phyloP scores from a whole-genome alignment of 2,329 filamentous ascomycete species.

The Pseudogymnoascus sp. region DNA sequence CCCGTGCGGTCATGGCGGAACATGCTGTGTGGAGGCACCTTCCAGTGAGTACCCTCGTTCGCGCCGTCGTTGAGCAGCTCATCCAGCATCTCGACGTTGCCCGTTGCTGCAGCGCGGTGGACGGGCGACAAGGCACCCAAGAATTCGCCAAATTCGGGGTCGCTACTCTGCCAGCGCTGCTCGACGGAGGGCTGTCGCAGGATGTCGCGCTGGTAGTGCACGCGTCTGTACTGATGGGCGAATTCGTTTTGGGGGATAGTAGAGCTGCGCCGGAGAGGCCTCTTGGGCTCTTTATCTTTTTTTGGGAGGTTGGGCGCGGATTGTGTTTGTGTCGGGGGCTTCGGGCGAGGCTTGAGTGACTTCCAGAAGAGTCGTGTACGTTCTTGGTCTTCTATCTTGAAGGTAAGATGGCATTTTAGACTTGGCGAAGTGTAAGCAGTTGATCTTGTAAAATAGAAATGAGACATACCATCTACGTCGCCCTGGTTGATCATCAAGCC shows the following conservation, averaged over 20 bases:
- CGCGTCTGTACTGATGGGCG: not conserved
- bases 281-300: not conserved
- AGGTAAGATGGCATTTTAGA: not conserved
- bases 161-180: conserved; percentile 1
- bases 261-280: not conserved
- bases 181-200: not conserved
- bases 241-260: not conserved
- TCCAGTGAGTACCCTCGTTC: not conserved
- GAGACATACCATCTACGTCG: not conserved
- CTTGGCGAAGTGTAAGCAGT: not conserved
- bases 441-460: not conserved
- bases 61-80: not conserved
- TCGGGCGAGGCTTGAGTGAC: not conserved
- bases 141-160: not conserved
- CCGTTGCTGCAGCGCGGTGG: not conserved
- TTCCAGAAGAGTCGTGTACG: not conserved
- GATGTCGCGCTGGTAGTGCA: not conserved
- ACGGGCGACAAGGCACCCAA: not conserved
- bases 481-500: not conserved
- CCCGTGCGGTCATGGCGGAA: not conserved
- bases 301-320: not conserved
- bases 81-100: not conserved
- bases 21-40: not conserved
- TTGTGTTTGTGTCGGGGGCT: not conserved
- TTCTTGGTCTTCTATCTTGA: conserved; percentile 1